Evolutionary conservation across 1,284 basidiomycete species (phyloP), one percentile per base, ranked within the genome.

Genomic region (Apiotrichum laibachii): DNA sequence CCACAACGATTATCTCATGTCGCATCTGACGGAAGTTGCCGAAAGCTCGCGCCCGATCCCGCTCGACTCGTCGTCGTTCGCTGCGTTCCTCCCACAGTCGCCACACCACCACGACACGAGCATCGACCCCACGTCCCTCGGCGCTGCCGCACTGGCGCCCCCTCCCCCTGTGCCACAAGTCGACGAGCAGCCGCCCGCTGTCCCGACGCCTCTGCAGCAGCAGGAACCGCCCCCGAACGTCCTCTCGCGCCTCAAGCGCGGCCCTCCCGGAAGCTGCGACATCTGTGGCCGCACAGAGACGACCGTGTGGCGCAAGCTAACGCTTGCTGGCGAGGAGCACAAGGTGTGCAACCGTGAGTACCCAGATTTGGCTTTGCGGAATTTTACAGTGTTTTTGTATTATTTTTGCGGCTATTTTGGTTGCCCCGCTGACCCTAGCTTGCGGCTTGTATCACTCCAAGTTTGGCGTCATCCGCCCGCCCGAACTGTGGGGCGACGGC

Each of bases 261-360:
- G 72, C 9, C 67, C 69, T 4, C 70, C 72, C 7, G 73, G 73
- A 19, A 75, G 70, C 52, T 77, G 75, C 55, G 73, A 75, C 61
- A 70, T 77, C 43, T 77, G 75, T 50, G 67, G 63, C 19, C 61
- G 75, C 31, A 75, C 72, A 11, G 68, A 73, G 50, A 77, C 75
- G n/a, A 72, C 65, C 19, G 72, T 72, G 18, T 77, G 75, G 75
- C 63, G 75, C 46, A 77, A 75, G 55, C 55, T 77, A 11, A 48
- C 53, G 2, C 56, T 72, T 6, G 67, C 61, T 13, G 67, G 68
- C 18, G 62, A 70, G 22, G 68, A 72, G 19, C 59, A 66, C 22
- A 69, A 72, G 43, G 75, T 77, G 19, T 77, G 75, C 60, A 77
- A 77, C 61, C 64, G 75, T 77, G 63, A 65, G 73, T 71, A n/a